Evolutionary conservation across 257 asterid species (phyloP).

Genomic region (Euphrasia confusa): DNA sequence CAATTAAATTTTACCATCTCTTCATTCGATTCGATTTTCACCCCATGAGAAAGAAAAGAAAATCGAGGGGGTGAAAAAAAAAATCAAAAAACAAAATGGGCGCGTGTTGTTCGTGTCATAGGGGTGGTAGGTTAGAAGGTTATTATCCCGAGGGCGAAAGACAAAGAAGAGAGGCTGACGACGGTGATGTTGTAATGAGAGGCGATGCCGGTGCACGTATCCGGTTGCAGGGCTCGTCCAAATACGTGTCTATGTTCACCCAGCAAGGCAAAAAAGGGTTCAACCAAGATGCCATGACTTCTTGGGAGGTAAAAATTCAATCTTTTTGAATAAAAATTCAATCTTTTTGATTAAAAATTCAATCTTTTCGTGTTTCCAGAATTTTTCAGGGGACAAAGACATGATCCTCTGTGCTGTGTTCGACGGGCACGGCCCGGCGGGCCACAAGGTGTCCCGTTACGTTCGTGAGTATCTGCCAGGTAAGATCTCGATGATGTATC

Average conservation of each 20-base stretch:
- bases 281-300: conserved; percentile 91
- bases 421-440: conserved; percentile 90
- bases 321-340: too few species aligned
- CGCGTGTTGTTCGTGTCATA: conserved; percentile 82
- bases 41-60: conserved; percentile 4
- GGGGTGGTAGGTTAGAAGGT: conserved; percentile 42
- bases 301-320: conserved; percentile 67
- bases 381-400: conserved; percentile 57
- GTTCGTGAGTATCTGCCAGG: conserved; percentile 66
- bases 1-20: background rate
- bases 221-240: conserved; percentile 61
- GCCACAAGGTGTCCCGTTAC: conserved; percentile 72
- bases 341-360: too few species aligned
- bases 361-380: conserved; percentile 28
- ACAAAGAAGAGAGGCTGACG: conserved; percentile 30
- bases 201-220: conserved; percentile 64
- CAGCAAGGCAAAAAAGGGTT: conserved; percentile 73
- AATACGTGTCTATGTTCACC: conserved; percentile 48
- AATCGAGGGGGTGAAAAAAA: background rate
- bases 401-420: conserved; percentile 62
- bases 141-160: conserved; percentile 26
- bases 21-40: background rate
- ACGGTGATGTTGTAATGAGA: conserved; percentile 29
- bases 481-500: conserved; percentile 38
- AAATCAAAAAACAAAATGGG: conserved; percentile 42